phyloP scores from a whole-genome alignment of 2,329 filamentous ascomycete species.

The Claviceps pusilla region DNA sequence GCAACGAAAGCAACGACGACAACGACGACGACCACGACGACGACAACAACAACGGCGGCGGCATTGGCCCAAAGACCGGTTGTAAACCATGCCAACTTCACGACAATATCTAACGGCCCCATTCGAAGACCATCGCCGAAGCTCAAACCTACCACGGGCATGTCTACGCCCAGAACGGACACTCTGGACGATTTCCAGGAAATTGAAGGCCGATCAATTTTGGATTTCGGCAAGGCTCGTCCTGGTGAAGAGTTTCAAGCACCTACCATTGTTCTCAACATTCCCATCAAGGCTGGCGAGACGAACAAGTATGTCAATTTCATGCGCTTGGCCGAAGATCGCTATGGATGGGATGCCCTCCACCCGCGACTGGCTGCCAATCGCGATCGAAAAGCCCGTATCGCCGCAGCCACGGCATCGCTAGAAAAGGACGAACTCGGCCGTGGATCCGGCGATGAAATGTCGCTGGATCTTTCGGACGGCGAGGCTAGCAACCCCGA shows the following conservation, averaged over 20 bases:
- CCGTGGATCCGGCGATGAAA: constrained; percentile 63
- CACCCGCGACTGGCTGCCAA: constrained; percentile 84
- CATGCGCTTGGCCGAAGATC: constrained; percentile 80
- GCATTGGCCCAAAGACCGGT: constrained; percentile 16
- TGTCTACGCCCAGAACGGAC: constrained; percentile 33
- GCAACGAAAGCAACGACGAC: neutral
- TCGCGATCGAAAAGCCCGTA: constrained; percentile 71
- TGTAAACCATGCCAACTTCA: constrained; percentile 25
- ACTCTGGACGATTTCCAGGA: constrained; percentile 32
- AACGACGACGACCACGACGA: neutral
- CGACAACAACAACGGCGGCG: constrained; percentile 5
- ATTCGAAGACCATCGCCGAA: constrained; percentile 33
- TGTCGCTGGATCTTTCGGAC: constrained; percentile 63
- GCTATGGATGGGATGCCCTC: constrained; percentile 85
- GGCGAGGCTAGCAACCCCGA: constrained; percentile 78
- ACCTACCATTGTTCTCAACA: constrained; percentile 70
- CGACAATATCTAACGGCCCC: constrained; percentile 25
- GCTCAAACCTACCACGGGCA: constrained; percentile 27
- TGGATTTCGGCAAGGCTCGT: constrained; percentile 45
- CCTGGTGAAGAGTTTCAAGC: constrained; percentile 44
- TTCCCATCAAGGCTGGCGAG: constrained; percentile 59
- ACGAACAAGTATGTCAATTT: constrained; percentile 92
- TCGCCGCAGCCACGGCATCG: constrained; percentile 75
- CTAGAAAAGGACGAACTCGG: constrained; percentile 60
- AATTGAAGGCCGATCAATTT: constrained; percentile 37